Evolutionary conservation across 306 rosid genomes (phyloP), one percentile per base, ranked within the genome.

Genomic region (Vigna unguiculata): DNA sequence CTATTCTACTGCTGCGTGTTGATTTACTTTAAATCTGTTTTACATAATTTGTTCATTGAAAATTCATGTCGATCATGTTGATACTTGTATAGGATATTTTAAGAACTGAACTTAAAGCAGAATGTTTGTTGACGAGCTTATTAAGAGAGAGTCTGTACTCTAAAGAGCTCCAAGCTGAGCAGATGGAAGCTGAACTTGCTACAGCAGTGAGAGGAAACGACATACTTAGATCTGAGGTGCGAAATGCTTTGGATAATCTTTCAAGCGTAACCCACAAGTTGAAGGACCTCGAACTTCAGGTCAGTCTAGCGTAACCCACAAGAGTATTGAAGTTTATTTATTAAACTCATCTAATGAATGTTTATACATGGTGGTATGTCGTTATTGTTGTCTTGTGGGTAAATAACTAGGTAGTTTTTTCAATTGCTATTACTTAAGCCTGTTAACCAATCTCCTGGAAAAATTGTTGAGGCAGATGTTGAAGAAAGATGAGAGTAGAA

Each of bases 141-240:
- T 85, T 96, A 72, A 85, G 88, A 81, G 98, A 96, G 82, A 96
- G 89, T 82, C 76, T 96, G 72, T 86, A 83, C 72, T 89, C 98
- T 57, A 96, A 91, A 81, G 97, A 96, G 80, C 89, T 87, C 62
- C 89, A 89, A 86, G 87, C 83, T 70, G 99, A 92, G 87, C 97
- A 92, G 83, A 81, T 96, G 88, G 97, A 87, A 82, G 94, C 96
- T 49, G 98, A 91, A 82, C 83, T 96, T 73, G 98, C 93, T 60
- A 81, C 99, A 41, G 91, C 97, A 45, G 97, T 91, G 40, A 96
- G 99, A 83, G 99, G 99, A 62, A 90, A 83, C 15, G 97, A 90
- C 81, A 87, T 92, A 24, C 88, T 96, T 67, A 86, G 84, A 78
- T 87, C 88, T 70, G 97, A 96, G 85, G 88, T 96, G 63, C 94